Evolutionary conservation across 2,329 filamentous ascomycete species (phyloP), one percentile per base, ranked within the genome.

Genomic region (Xylariaceae sp.): DNA sequence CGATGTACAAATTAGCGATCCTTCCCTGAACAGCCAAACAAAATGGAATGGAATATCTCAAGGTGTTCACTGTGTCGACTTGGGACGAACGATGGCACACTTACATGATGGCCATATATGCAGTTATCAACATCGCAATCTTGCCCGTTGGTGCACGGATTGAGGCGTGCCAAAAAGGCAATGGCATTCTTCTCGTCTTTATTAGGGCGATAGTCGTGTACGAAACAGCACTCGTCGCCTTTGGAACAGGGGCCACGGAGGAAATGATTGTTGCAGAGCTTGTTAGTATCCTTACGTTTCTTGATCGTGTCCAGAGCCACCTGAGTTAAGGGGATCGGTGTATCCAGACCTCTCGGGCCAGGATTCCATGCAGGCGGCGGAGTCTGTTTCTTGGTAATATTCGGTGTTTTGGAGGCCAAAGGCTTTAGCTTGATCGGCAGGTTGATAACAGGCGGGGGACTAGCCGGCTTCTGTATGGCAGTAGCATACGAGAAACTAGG

Each of bases 211-310:
- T 83, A 78, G 42, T 76, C 70, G 64, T 86, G 82, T 52, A 80
- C 77, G 60, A 83, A 86, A 45, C 69, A 71, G 66, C 82, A 86
- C 5, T 72, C 69, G n/a, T 75, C 71, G 10, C 73, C 74, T 59
- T 82, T 84, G 44, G 71, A 63, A 58, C 82, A 86, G 1, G 77
- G 77, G 0, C 80, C 81, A 16, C 80, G 73, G 31, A 86, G 73
- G 60, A 81, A 84, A 60, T 83, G 79, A 45, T 82, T 82, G 63
- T 85, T 85, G 71, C 82, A 86, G 7, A 84, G 69, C 66, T 84
- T 84, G 55, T 78, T 74, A 58, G 68, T 70, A 31, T 77, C 77
- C 50, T 76, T 78, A 52, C 81, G 73, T 62, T 75, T 80, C 69
- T 82, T 83, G 60, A 85, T 75, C 18, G 66, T 72, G 13, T 84